Conservation (phyloP, 108 stramenopile species). For the Pelagomonas calceolata region DNA sequence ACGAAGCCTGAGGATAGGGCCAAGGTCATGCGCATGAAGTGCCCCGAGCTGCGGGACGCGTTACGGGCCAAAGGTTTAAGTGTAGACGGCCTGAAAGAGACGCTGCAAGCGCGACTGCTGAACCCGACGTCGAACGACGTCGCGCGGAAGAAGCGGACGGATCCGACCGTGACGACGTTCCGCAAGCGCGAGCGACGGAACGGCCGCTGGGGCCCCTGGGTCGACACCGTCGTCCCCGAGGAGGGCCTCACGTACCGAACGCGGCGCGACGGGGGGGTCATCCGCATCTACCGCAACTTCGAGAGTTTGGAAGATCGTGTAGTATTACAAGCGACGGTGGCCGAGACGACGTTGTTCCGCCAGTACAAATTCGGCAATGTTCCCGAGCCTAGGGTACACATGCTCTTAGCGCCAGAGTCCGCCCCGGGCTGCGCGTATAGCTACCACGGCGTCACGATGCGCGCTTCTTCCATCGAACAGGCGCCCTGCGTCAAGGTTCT, state of each 20-base stretch:
- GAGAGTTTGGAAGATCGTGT: not conserved
- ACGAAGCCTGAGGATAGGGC: too few relatives aligned
- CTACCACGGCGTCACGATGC: conserved; percentile 15
- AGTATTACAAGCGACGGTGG: not conserved
- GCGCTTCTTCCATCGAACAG: not conserved
- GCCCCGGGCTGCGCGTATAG: not conserved
- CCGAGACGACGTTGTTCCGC: not conserved
- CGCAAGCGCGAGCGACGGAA: too few relatives aligned
- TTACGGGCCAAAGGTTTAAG: too few relatives aligned
- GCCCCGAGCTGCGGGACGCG: too few relatives aligned
- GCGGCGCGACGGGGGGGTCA: not conserved
- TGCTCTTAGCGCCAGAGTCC: not conserved
- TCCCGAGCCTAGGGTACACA: conserved; percentile 6
- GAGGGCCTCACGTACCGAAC: not conserved
- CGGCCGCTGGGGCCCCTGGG: not conserved
- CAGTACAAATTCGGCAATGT: conserved; percentile 1
- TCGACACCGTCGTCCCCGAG: not conserved
- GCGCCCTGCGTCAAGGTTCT: not conserved
- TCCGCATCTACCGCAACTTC: not conserved
- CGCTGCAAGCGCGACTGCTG: too few relatives aligned
- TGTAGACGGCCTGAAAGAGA: too few relatives aligned
- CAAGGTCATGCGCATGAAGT: too few relatives aligned
- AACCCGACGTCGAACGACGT: too few relatives aligned
- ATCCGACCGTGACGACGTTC: too few relatives aligned
- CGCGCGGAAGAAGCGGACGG: too few relatives aligned